These are phyloP conservation scores for Fomitiporia mediterranea DNA, from an alignment of 1,284 basidiomycete species.

Conservation along the genomic window DNA sequence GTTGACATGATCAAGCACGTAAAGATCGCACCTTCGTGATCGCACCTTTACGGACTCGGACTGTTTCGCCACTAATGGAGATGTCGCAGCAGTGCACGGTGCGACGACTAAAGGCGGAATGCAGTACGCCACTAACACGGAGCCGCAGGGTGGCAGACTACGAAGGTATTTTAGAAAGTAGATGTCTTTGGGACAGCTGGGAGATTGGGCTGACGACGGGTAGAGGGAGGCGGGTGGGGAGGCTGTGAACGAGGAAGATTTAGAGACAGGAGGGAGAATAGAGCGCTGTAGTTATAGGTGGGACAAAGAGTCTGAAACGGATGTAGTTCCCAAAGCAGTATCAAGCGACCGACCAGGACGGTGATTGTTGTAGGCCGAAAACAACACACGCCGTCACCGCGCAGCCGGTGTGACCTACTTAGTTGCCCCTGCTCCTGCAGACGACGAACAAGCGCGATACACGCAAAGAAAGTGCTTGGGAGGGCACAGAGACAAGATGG, in stretches of 20 bases:
- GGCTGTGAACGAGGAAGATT: background rate
- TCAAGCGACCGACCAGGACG: background rate
- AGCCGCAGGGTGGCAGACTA: background rate
- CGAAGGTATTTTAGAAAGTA: background rate
- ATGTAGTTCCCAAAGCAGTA: slow-evolving; percentile 6
- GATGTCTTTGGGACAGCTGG: background rate
- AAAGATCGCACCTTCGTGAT: slow-evolving; percentile 7
- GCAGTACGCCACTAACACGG: slow-evolving; percentile 2
- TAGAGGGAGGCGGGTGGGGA: background rate
- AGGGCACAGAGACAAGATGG: background rate
- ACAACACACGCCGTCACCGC: slow-evolving; percentile 8
- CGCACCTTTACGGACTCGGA: background rate
- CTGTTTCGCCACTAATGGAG: background rate
- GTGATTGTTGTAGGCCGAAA: slow-evolving; percentile 14
- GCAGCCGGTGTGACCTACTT: background rate
- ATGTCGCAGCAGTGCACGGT: background rate
- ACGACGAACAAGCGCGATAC: background rate
- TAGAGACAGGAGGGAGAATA: background rate
- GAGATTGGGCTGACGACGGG: background rate
- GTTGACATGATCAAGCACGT: slow-evolving; percentile 1
- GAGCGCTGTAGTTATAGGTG: background rate
- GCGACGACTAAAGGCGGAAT: slow-evolving; percentile 6
- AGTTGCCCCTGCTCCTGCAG: background rate
- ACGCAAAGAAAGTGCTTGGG: background rate
- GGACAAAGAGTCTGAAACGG: slow-evolving; percentile 12